Evolutionary conservation across 192 early-diverging fungal genomes (phyloP).

Genomic region (Backusella sp.): DNA sequence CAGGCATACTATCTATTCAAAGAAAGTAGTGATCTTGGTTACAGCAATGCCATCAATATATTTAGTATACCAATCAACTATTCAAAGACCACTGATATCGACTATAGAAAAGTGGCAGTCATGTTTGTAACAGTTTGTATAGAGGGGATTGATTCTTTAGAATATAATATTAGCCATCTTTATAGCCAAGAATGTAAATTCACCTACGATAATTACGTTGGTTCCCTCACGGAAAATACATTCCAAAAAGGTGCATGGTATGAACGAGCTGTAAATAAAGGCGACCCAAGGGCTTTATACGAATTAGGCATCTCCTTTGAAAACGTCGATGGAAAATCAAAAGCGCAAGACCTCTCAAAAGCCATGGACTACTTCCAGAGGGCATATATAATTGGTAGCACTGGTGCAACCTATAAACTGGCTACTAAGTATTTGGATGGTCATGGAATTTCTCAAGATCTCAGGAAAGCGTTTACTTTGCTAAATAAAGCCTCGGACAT

Average conservation of each 20-base stretch:
- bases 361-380: constrained; percentile 17
- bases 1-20: not conserved
- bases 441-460: constrained; percentile 5
- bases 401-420: constrained; percentile 4
- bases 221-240: too few relatives aligned
- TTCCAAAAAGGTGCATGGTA: too few relatives aligned
- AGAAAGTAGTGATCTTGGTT: not conserved
- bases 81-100: not conserved
- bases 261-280: not conserved
- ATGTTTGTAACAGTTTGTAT: not conserved
- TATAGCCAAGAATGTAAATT: too few relatives aligned
- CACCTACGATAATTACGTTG: too few relatives aligned
- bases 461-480: not conserved
- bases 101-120: not conserved
- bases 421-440: not conserved
- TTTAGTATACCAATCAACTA: not conserved
- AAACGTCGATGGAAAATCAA: too few relatives aligned
- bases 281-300: not conserved
- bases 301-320: too few relatives aligned
- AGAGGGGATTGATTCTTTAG: not conserved
- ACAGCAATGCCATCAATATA: not conserved
- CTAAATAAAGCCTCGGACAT: not conserved
- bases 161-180: not conserved
- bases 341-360: not conserved
- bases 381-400: not conserved